Percentiles rank a stretch among this genome's conserved stretches.
Evolutionary conservation across 1,284 basidiomycete genomes (phyloP).

Genomic region (Marasmius sp.): DNA sequence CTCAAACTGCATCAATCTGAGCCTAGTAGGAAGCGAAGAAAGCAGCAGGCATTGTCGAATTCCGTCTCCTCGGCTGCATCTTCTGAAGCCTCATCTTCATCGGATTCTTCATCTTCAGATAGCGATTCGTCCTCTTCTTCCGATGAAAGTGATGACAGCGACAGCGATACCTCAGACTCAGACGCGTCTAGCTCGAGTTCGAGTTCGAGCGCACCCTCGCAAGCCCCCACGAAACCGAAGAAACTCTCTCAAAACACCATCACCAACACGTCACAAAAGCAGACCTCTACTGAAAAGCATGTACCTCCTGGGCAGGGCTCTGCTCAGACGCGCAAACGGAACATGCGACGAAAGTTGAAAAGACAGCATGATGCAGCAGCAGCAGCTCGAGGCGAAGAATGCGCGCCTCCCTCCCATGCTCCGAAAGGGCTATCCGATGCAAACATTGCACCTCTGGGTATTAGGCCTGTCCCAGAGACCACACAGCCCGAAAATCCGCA

Average conservation of each 20-base stretch:
- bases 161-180: slow-evolving; percentile 4
- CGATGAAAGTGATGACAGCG: not conserved
- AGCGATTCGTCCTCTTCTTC: slow-evolving; percentile 4
- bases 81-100: not conserved
- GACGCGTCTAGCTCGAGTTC: slow-evolving; percentile 4
- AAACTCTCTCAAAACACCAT: not conserved
- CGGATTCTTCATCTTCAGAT: not conserved
- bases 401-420: not conserved
- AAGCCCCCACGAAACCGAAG: not conserved
- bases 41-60: not conserved
- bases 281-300: not conserved
- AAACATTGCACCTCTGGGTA: slow-evolving; percentile 38
- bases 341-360: slow-evolving; percentile 60
- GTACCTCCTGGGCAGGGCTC: slow-evolving; percentile 70
- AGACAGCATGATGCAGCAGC: slow-evolving; percentile 25
- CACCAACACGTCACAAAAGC: not conserved
- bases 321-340: slow-evolving; percentile 62
- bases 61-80: not conserved
- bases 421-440: slow-evolving; percentile 23
- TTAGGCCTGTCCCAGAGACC: not conserved
- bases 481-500: not conserved
- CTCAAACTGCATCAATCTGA: not conserved
- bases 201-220: slow-evolving; percentile 4
- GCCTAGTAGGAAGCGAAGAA: not conserved
- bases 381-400: not conserved